A percentile compares a stretch with the other conserved stretches of the same genome.
Conservation (phyloP, 495 filamentous ascomycete genomes). For the Penicillium flavigenum region DNA sequence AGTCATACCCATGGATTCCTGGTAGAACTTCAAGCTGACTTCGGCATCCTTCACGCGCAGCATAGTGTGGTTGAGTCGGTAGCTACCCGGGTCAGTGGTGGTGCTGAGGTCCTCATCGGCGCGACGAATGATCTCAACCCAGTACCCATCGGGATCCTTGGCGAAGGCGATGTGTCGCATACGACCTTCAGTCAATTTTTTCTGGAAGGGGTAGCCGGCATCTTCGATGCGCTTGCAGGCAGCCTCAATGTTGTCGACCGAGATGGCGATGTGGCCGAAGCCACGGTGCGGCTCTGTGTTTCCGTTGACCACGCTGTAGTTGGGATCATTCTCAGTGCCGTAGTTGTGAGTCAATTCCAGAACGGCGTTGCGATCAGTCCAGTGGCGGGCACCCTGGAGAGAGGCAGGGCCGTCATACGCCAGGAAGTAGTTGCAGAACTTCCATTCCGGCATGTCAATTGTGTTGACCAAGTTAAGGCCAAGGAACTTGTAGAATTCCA, state of each 20-base stretch:
- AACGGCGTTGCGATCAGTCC: constrained; percentile 82
- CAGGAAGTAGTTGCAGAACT: constrained; percentile 73
- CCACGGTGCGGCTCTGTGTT: constrained; percentile 84
- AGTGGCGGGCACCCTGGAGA: constrained; percentile 71
- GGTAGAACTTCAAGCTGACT: constrained; percentile 82
- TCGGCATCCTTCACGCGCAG: constrained; percentile 89
- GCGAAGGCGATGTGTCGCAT: constrained; percentile 91
- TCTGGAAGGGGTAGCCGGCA: constrained; percentile 89
- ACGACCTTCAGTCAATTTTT: constrained; percentile 82
- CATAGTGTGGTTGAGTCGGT: constrained; percentile 74
- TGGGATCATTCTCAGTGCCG: constrained; percentile 83
- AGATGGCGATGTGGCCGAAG: constrained; percentile 87
- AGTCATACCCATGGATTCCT: constrained; percentile 85
- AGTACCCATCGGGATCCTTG: constrained; percentile 91
- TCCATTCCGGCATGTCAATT: constrained; percentile 70
- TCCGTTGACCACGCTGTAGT: constrained; percentile 82
- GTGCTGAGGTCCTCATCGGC: constrained; percentile 53
- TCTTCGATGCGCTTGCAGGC: constrained; percentile 87
- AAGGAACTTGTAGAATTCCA: constrained; percentile 94
- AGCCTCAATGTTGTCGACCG: constrained; percentile 85
- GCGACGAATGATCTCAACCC: constrained; percentile 69
- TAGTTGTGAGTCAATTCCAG: constrained; percentile 97
- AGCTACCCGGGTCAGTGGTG: constrained; percentile 51
- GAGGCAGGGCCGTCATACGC: constrained; percentile 67
- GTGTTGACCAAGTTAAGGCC: constrained; percentile 82